Percentiles rank a stretch among this genome's conserved stretches.
phyloP scores from a whole-genome alignment of 352 stramenopile species.

The Phytopythium delawarense region DNA sequence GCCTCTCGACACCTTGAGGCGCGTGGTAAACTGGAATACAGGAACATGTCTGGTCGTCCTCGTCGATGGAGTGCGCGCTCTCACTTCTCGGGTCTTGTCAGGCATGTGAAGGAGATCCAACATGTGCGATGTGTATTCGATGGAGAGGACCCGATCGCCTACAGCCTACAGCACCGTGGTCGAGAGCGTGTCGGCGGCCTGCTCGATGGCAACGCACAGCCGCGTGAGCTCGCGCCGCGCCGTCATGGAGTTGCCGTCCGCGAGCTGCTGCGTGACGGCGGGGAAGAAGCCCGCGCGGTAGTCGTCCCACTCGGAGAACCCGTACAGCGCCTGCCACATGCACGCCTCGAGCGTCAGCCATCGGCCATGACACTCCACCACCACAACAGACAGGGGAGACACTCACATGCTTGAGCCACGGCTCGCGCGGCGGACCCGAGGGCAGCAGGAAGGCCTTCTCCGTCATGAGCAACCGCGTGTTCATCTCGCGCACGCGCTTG shows the following conservation, averaged over 20 bases:
- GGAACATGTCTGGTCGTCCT: too few relatives aligned
- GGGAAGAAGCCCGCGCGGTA: constrained; percentile 76
- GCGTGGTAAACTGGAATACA: too few relatives aligned
- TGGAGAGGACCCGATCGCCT: not conserved
- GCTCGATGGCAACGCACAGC: constrained; percentile 76
- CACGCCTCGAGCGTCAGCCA: not conserved
- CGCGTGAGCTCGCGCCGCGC: constrained; percentile 75
- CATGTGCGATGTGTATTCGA: too few relatives aligned
- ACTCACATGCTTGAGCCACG: constrained; percentile 83
- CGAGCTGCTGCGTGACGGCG: constrained; percentile 68
- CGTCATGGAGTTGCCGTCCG: constrained; percentile 58
- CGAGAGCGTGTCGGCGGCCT: constrained; percentile 65
- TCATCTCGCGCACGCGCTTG: constrained; percentile 78
- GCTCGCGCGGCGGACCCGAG: constrained; percentile 56
- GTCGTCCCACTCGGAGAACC: constrained; percentile 83
- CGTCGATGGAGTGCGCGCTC: too few relatives aligned
- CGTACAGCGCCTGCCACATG: constrained; percentile 50
- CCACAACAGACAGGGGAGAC: not conserved
- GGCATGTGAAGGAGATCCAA: too few relatives aligned
- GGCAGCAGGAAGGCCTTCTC: constrained; percentile 78
- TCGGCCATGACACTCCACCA: not conserved
- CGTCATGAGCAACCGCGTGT: constrained; percentile 79
- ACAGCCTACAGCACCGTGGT: constrained; percentile 47
- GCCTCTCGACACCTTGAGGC: too few relatives aligned
- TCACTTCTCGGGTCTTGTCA: too few relatives aligned